phyloP scores from a whole-genome alignment of 495 filamentous ascomycete species.

The Platismatia glauca region DNA sequence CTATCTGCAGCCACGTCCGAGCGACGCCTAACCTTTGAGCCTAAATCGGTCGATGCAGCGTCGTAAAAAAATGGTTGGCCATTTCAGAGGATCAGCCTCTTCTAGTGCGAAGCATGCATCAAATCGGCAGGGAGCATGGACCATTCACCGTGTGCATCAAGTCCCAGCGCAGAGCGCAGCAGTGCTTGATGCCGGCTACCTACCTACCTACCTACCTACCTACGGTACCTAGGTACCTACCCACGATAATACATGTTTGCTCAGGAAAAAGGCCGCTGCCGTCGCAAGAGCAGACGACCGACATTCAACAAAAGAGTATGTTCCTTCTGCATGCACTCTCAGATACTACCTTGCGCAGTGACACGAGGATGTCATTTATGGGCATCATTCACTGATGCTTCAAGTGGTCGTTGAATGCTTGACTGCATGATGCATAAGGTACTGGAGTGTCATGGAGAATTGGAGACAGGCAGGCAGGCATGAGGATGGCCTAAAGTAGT shows the following conservation, averaged over 20 bases:
- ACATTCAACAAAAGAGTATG: neutral
- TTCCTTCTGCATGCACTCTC: neutral
- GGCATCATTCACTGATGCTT: neutral
- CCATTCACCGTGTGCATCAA: neutral
- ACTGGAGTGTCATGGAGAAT: too few species aligned
- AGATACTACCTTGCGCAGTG: neutral
- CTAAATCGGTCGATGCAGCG: slow-evolving; percentile 10
- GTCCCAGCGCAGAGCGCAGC: neutral
- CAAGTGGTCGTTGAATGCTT: neutral
- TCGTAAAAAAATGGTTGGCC: neutral
- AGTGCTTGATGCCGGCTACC: neutral
- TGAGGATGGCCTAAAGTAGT: neutral
- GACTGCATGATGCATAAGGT: neutral
- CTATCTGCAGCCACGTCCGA: neutral
- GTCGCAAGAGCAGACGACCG: neutral
- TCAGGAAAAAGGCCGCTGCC: neutral
- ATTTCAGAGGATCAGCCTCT: neutral
- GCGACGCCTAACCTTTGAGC: neutral
- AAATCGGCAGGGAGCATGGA: slow-evolving; percentile 1
- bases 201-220: too few species aligned
- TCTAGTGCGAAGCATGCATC: slow-evolving; percentile 8
- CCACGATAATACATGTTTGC: slow-evolving; percentile 2
- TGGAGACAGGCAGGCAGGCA: neutral
- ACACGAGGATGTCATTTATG: neutral
- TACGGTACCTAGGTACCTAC: too few species aligned